These are phyloP conservation scores for Moesziomyces globuligerus DNA, from an alignment of 1,284 basidiomycete species.

Conservation along the genomic window DNA sequence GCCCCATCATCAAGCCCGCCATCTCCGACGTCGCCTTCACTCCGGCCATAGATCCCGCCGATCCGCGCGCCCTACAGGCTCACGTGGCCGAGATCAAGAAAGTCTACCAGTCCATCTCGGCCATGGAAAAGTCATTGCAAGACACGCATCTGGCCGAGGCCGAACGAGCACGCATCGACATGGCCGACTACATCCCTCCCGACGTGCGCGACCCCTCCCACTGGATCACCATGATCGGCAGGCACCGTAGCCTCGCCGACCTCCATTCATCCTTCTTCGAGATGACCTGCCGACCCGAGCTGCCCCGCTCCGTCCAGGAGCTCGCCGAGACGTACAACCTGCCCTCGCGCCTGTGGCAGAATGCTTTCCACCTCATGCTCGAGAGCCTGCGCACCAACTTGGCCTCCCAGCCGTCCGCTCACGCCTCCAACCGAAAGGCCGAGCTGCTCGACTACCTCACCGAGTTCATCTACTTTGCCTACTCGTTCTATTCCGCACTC, in stretches of 20 bases:
- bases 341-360: constrained; percentile 90
- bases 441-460: constrained; percentile 77
- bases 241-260: constrained; percentile 78
- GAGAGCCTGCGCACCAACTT: constrained; percentile 86
- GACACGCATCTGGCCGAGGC: constrained; percentile 61
- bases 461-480: constrained; percentile 93
- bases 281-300: constrained; percentile 83
- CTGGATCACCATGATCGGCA: constrained; percentile 47
- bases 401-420: constrained; percentile 69
- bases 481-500: constrained; percentile 89
- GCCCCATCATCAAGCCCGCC: constrained; percentile 27
- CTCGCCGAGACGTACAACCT: constrained; percentile 95
- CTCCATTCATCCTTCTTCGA: constrained; percentile 86
- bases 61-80: constrained; percentile 30
- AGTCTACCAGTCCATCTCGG: constrained; percentile 79
- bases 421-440: constrained; percentile 15
- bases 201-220: constrained; percentile 40
- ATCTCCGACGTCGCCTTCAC: constrained; percentile 22
- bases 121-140: constrained; percentile 78
- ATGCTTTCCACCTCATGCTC: constrained; percentile 86
- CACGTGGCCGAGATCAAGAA: constrained; percentile 80
- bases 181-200: constrained; percentile 30
- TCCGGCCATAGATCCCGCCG: constrained; percentile 18
- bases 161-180: constrained; percentile 14
- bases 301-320: constrained; percentile 85